phyloP scores from a whole-genome alignment of 805 yeast genomes.

The Starmera amethionina region DNA sequence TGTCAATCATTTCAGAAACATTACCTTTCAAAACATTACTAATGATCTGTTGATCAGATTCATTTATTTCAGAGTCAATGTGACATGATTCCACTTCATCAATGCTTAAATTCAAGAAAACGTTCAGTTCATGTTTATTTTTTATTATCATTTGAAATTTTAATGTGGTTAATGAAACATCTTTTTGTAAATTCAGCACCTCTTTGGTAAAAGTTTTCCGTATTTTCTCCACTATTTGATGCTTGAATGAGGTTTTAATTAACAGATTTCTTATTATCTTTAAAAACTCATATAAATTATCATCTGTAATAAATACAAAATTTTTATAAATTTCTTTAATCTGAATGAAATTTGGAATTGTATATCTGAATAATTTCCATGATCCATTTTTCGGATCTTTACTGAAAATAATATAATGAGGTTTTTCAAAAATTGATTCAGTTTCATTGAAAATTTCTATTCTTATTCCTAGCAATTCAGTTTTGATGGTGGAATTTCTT shows the following conservation, averaged over 20 bases:
- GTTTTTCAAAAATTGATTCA: conserved; percentile 20
- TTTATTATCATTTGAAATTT: conserved; percentile 9
- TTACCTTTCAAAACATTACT: conserved; percentile 13
- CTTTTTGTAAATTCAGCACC: conserved; percentile 11
- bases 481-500: conserved; percentile 6
- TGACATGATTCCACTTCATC: conserved; percentile 9
- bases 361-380: conserved; percentile 28
- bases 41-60: conserved; percentile 13
- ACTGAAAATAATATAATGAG: conserved; percentile 26
- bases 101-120: conserved; percentile 8
- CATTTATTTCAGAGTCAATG: conserved; percentile 11
- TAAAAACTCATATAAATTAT: conserved; percentile 6
- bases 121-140: conserved; percentile 2
- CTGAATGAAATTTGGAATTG: conserved; percentile 22
- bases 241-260: conserved; percentile 10
- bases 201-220: conserved; percentile 1
- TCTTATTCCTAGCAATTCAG: conserved; percentile 26
- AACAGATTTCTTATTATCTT: conserved; percentile 7
- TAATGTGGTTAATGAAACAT: conserved; percentile 9
- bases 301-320: conserved; percentile 10
- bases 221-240: conserved; percentile 12
- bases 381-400: conserved; percentile 15
- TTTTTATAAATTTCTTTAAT: conserved; percentile 7
- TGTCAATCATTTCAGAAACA: conserved; percentile 4
- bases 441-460: conserved; percentile 26